Evolutionary conservation across 106 monocot genomes (phyloP).

Genomic region (Alisma plantagoaquatica): DNA sequence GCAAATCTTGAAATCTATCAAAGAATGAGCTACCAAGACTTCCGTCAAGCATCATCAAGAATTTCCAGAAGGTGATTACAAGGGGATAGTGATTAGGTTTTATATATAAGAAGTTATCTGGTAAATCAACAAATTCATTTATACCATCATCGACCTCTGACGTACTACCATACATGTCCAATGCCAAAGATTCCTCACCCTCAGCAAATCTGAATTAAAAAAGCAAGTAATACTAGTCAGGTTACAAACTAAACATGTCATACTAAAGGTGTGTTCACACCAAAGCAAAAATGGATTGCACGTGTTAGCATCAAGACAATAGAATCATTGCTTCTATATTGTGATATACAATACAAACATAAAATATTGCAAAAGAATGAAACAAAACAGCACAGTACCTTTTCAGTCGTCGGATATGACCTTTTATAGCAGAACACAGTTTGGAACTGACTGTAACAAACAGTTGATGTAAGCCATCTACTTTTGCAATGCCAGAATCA

Average conservation of each 20-base stretch:
- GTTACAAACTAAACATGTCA: too few species aligned
- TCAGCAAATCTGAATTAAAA: constrained; percentile 16
- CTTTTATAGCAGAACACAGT: constrained; percentile 16
- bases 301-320: too few species aligned
- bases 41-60: constrained; percentile 69
- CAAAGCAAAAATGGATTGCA: too few species aligned
- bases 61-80: constrained; percentile 44
- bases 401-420: constrained; percentile 8
- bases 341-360: too few species aligned
- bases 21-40: constrained; percentile 42
- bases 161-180: constrained; percentile 15
- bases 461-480: constrained; percentile 6
- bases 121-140: constrained; percentile 31
- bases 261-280: too few species aligned
- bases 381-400: too few species aligned
- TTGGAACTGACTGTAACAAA: constrained; percentile 30
- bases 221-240: too few species aligned
- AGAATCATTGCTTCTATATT: too few species aligned
- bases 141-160: constrained; percentile 28
- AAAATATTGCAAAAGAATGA: too few species aligned
- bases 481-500: not conserved
- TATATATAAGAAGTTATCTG: constrained; percentile 34
- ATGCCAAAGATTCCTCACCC: constrained; percentile 1
- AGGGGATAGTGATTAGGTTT: constrained; percentile 33
- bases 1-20: constrained; percentile 24